Evolutionary conservation across 2,329 filamentous ascomycete species (phyloP).

Genomic region (Fusarium bulbicola): DNA sequence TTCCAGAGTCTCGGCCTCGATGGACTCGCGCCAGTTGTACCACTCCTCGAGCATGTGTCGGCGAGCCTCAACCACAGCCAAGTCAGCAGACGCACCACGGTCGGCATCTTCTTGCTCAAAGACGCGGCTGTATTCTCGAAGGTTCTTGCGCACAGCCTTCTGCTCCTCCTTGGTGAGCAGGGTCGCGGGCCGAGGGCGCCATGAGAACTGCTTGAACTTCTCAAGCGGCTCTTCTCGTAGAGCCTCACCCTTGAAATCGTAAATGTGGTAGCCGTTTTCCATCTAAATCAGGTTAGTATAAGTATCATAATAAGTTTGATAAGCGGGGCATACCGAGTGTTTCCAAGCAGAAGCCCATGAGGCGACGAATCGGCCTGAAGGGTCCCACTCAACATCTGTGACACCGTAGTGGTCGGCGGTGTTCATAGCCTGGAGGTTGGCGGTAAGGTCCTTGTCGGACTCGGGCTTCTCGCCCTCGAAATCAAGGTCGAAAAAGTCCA

Average conservation of each 20-base stretch:
- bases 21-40: constrained; percentile 80
- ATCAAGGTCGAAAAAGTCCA: constrained; percentile 98
- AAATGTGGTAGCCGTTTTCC: constrained; percentile 99
- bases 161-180: constrained; percentile 96
- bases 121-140: constrained; percentile 92
- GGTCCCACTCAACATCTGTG: constrained; percentile 98
- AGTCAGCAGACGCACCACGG: constrained; percentile 91
- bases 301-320: constrained; percentile 23
- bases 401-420: constrained; percentile 95
- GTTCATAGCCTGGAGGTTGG: constrained; percentile 95
- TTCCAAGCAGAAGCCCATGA: constrained; percentile 96
- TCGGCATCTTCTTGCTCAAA: constrained; percentile 97
- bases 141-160: constrained; percentile 97
- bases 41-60: constrained; percentile 87
- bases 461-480: constrained; percentile 97
- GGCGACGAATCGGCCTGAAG: constrained; percentile 92
- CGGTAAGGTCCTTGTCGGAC: constrained; percentile 90
- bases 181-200: constrained; percentile 91
- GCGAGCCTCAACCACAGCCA: constrained; percentile 89
- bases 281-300: constrained; percentile 68
- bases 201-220: constrained; percentile 97
- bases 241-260: constrained; percentile 92
- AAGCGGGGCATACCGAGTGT: constrained; percentile 76
- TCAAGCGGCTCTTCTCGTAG: constrained; percentile 92
- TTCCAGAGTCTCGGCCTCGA: constrained; percentile 76